A percentile compares a stretch with the other conserved stretches of the same genome.
phyloP scores from a whole-genome alignment of 495 filamentous ascomycete genomes.

The Penicillium ochrochloron region DNA sequence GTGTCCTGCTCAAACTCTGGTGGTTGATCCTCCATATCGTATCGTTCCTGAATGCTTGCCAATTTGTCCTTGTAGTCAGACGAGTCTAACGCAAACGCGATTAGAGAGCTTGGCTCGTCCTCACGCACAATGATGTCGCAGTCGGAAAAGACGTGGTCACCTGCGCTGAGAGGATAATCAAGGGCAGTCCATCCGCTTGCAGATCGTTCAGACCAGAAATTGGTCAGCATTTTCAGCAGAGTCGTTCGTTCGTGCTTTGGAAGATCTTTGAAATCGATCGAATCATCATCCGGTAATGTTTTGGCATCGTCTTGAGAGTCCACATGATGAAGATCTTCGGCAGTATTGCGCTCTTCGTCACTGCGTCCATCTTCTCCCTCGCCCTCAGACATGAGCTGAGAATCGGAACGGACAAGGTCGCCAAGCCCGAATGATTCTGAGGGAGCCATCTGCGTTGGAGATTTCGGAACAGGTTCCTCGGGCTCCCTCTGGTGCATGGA shows the following conservation, averaged over 20 bases:
- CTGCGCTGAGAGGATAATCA: constrained; percentile 86
- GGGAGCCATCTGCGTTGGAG: constrained; percentile 31
- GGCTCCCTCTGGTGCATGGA: constrained; percentile 30
- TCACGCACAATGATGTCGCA: constrained; percentile 98
- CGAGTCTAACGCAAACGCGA: constrained; percentile 88
- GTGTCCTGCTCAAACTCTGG: constrained; percentile 27
- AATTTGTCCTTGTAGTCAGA: constrained; percentile 84
- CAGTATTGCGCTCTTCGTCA: constrained; percentile 67
- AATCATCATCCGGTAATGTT: constrained; percentile 59
- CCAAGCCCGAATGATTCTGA: constrained; percentile 55
- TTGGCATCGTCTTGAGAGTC: constrained; percentile 67
- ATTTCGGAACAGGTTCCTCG: constrained; percentile 21
- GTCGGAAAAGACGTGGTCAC: constrained; percentile 95
- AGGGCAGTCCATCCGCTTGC: constrained; percentile 94
- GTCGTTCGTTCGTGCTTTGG: constrained; percentile 90
- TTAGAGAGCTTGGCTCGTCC: constrained; percentile 94
- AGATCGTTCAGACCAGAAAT: constrained; percentile 98
- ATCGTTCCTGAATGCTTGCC: constrained; percentile 66
- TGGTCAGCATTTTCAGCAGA: constrained; percentile 90
- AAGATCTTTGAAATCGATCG: constrained; percentile 69
- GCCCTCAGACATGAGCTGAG: constrained; percentile 64
- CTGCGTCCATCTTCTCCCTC: constrained; percentile 67
- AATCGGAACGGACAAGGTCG: constrained; percentile 51
- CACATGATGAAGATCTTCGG: constrained; percentile 69
- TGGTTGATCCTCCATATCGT: constrained; percentile 41